Percentiles rank a stretch among this genome's conserved stretches.
Evolutionary conservation across 129 eudicot species (phyloP).

Genomic region (Smallanthus sonchifolius): DNA sequence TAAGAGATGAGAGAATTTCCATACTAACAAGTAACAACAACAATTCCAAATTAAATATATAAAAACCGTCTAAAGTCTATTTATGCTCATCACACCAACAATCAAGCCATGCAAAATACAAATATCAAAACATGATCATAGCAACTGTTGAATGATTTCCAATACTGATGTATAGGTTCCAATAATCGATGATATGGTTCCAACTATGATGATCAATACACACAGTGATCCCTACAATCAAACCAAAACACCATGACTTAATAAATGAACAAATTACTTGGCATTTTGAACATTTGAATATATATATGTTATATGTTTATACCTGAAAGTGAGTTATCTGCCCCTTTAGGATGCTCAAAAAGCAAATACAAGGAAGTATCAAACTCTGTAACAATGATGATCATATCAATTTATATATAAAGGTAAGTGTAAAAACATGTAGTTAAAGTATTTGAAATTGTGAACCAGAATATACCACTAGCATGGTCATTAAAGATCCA

Average conservation of each 20-base stretch:
- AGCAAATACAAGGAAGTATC: slow-evolving; percentile 89
- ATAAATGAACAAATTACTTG: not conserved
- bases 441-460: not conserved
- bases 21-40: not conserved
- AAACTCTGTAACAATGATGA: slow-evolving; percentile 50
- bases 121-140: slow-evolving; percentile 23
- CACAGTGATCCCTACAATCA: slow-evolving; percentile 46
- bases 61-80: slow-evolving; percentile 17
- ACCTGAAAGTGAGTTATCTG: slow-evolving; percentile 63
- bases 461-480: slow-evolving; percentile 53
- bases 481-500: slow-evolving; percentile 94
- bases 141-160: slow-evolving; percentile 41
- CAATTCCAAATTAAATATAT: slow-evolving; percentile 15
- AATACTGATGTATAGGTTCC: slow-evolving; percentile 74
- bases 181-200: slow-evolving; percentile 46
- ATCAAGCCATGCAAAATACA: not conserved
- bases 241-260: slow-evolving; percentile 1
- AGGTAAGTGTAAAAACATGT: not conserved
- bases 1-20: slow-evolving; percentile 21
- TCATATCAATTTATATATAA: not conserved
- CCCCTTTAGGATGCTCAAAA: slow-evolving; percentile 65
- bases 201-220: slow-evolving; percentile 45
- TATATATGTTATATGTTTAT: not conserved
- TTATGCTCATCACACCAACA: slow-evolving; percentile 16
- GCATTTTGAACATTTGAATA: not conserved